A percentile compares a stretch with the other conserved stretches of the same genome.
Conservation (phyloP, 2,329 filamentous ascomycete genomes). For the Geoglossum cookeanum region DNA sequence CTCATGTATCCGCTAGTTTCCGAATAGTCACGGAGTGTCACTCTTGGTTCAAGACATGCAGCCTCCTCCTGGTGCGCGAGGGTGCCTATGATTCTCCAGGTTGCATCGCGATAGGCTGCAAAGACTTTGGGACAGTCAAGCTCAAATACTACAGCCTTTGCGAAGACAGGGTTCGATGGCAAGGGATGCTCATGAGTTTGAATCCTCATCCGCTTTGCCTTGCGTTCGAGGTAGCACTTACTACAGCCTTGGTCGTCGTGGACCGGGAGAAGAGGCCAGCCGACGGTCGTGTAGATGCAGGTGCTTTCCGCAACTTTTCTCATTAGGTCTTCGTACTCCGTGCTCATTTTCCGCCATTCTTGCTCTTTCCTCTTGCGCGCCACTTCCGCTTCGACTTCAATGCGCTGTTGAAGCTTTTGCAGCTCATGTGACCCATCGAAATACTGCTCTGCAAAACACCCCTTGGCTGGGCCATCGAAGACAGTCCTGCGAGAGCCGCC, state of each 20-base stretch:
- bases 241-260: slow-evolving; percentile 22
- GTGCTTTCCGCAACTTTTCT: slow-evolving; percentile 15
- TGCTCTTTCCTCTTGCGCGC: slow-evolving; percentile 18
- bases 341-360: slow-evolving; percentile 20
- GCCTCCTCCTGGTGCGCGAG: slow-evolving; percentile 16
- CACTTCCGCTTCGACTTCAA: slow-evolving; percentile 17
- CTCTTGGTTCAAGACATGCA: slow-evolving; percentile 9
- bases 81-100: slow-evolving; percentile 27
- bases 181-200: slow-evolving; percentile 30
- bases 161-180: slow-evolving; percentile 19
- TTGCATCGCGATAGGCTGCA: slow-evolving; percentile 31
- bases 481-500: slow-evolving; percentile 21
- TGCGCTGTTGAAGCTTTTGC: slow-evolving; percentile 16
- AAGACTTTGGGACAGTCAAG: slow-evolving; percentile 27
- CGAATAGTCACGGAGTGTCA: slow-evolving; percentile 18
- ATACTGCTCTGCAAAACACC: slow-evolving; percentile 29
- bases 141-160: slow-evolving; percentile 33
- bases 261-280: slow-evolving; percentile 10
- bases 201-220: slow-evolving; percentile 25
- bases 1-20: slow-evolving; percentile 15
- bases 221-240: slow-evolving; percentile 23
- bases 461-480: slow-evolving; percentile 24
- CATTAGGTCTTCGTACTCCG: slow-evolving; percentile 20
- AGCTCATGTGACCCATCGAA: slow-evolving; percentile 19
- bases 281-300: slow-evolving; percentile 18